A percentile compares a stretch with the other conserved stretches of the same genome.
Conservation (phyloP, 345 rosid genomes). For the Trapa incisa region DNA sequence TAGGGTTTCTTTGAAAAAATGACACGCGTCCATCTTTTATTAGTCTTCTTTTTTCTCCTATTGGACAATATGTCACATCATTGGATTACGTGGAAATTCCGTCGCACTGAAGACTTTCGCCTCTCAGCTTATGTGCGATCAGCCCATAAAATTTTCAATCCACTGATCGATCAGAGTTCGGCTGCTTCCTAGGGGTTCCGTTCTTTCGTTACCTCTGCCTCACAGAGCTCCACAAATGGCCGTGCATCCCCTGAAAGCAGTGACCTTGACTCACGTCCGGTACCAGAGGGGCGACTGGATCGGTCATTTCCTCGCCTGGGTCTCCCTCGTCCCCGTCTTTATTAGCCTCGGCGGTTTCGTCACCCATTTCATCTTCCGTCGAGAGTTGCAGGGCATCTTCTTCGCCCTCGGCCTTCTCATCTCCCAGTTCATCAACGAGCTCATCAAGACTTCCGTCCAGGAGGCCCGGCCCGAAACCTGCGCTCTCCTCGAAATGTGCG, state of each 20-base stretch:
- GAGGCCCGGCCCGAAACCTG: constrained; percentile 91
- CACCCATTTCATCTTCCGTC: constrained; percentile 82
- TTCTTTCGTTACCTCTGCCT: too few relatives aligned
- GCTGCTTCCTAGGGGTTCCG: too few relatives aligned
- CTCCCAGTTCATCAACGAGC: constrained; percentile 68
- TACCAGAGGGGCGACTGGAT: constrained; percentile 61
- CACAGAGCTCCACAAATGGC: background rate
- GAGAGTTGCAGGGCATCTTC: constrained; percentile 82
- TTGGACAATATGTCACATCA: too few relatives aligned
- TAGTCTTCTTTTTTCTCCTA: too few relatives aligned
- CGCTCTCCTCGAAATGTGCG: constrained; percentile 74
- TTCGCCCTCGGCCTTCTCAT: constrained; percentile 76
- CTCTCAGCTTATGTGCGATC: too few relatives aligned
- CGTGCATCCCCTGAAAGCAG: constrained; percentile 41
- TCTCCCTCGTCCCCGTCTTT: constrained; percentile 83
- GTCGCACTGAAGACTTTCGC: too few relatives aligned
- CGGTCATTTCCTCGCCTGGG: constrained; percentile 85
- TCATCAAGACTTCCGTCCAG: constrained; percentile 54
- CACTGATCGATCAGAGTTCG: too few relatives aligned
- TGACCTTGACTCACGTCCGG: constrained; percentile 74
- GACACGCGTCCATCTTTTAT: too few relatives aligned
- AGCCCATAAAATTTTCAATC: too few relatives aligned
- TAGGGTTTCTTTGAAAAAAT: too few relatives aligned
- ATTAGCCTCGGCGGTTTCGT: constrained; percentile 81
- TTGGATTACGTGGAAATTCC: too few relatives aligned